Conservation (phyloP, 2,329 filamentous ascomycete genomes). For the Diaporthe sp. region DNA sequence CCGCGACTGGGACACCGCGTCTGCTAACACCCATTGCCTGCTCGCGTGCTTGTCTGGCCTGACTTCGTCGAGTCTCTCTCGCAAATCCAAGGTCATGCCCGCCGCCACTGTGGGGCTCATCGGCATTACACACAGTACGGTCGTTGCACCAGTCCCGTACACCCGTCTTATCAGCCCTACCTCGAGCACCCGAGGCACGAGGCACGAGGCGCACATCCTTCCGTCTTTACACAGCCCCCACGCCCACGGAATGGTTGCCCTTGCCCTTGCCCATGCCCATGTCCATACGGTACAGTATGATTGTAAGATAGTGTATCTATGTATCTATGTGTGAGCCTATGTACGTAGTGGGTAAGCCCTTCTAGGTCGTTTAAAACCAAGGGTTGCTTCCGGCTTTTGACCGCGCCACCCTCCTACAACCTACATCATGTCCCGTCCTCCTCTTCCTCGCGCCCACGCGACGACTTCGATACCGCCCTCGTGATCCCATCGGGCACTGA, state of each 20-base stretch:
- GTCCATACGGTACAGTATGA: neutral
- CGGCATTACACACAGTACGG: neutral
- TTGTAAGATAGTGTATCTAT: neutral
- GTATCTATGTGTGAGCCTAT: neutral
- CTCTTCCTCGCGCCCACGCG: constrained; percentile 14
- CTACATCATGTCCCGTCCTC: constrained; percentile 37
- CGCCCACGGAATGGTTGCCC: neutral
- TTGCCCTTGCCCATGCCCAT: constrained; percentile 1
- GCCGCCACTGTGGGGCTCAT: constrained; percentile 19
- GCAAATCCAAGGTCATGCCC: neutral
- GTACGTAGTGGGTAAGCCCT: constrained; percentile 7
- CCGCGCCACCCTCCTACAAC: neutral
- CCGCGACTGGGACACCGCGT: neutral
- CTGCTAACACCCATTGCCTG: neutral
- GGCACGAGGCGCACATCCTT: constrained; percentile 16
- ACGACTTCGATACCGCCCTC: constrained; percentile 16
- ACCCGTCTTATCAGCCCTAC: constrained; percentile 23
- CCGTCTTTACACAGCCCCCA: neutral
- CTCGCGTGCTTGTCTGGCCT: neutral
- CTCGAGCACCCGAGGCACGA: neutral
- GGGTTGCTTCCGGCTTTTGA: constrained; percentile 15
- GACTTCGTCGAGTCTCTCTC: neutral
- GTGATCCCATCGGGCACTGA: constrained; percentile 4
- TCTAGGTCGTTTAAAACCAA: constrained; percentile 36
- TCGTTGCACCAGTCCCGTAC: constrained; percentile 15